These are phyloP conservation scores for Phalaenopsis hybrid DNA, from an alignment of 116 monocot genomes.

Conservation along the genomic window DNA sequence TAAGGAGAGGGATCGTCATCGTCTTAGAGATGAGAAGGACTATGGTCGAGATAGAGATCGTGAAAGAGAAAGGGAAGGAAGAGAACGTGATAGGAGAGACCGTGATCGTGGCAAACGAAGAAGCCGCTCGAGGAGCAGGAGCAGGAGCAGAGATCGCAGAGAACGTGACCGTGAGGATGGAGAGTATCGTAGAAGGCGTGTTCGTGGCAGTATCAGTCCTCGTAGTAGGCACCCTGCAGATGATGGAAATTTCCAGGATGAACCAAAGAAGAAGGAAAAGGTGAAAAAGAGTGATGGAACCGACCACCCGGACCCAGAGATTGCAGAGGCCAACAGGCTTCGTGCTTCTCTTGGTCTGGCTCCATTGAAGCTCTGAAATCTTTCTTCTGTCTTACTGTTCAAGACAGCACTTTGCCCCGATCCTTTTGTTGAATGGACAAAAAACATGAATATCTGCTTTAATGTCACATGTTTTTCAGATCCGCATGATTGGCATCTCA, in stretches of 20 bases:
- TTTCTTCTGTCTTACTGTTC: neutral
- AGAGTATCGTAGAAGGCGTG: constrained; percentile 59
- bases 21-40: constrained; percentile 28
- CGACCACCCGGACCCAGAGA: constrained; percentile 88
- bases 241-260: constrained; percentile 22
- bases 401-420: too few species aligned
- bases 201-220: constrained; percentile 53
- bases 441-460: too few species aligned
- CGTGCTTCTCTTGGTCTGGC: constrained; percentile 81
- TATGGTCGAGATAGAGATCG: constrained; percentile 41
- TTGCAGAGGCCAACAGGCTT: constrained; percentile 83
- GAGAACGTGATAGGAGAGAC: constrained; percentile 53
- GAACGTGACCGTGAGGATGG: constrained; percentile 66
- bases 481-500: too few species aligned
- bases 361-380: constrained; percentile 46
- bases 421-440: too few species aligned
- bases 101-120: constrained; percentile 38
- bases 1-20: constrained; percentile 31
- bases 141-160: constrained; percentile 51
- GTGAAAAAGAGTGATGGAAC: constrained; percentile 88
- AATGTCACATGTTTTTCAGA: too few species aligned
- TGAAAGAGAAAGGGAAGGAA: constrained; percentile 48
- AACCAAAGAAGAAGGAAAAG: constrained; percentile 72
- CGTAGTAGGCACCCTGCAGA: constrained; percentile 35
- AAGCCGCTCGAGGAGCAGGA: constrained; percentile 73